Conservation (phyloP, 208 protist species). For the Phytomonas sp. region DNA sequence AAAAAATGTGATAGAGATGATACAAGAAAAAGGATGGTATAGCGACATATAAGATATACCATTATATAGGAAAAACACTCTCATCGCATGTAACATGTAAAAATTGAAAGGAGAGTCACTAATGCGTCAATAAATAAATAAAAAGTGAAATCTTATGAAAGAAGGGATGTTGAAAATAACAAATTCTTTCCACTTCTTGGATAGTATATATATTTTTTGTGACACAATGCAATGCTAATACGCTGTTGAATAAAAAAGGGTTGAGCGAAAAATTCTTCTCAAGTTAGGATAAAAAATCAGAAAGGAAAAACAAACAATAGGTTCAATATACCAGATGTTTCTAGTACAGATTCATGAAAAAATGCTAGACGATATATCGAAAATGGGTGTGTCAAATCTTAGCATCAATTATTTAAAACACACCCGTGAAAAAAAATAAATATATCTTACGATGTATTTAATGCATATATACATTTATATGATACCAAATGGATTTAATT, state of each 20-base stretch:
- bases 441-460: neutral
- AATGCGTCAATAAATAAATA: neutral
- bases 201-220: neutral
- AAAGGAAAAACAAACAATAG: neutral
- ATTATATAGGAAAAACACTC: neutral
- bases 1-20: neutral
- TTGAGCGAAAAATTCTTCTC: neutral
- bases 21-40: neutral
- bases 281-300: constrained; percentile 1
- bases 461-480: neutral
- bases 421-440: neutral
- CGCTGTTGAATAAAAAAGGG: constrained; percentile 8
- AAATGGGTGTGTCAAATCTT: neutral
- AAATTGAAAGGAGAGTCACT: neutral
- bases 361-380: neutral
- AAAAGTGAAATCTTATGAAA: neutral
- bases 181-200: neutral
- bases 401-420: neutral
- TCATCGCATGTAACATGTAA: neutral
- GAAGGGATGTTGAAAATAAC: constrained; percentile 6
- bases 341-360: neutral
- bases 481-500: neutral
- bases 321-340: neutral
- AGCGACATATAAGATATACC: neutral
- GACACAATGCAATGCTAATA: neutral